Conservation (phyloP, 2,329 filamentous ascomycete species). For the Mollisiaceae sp. region DNA sequence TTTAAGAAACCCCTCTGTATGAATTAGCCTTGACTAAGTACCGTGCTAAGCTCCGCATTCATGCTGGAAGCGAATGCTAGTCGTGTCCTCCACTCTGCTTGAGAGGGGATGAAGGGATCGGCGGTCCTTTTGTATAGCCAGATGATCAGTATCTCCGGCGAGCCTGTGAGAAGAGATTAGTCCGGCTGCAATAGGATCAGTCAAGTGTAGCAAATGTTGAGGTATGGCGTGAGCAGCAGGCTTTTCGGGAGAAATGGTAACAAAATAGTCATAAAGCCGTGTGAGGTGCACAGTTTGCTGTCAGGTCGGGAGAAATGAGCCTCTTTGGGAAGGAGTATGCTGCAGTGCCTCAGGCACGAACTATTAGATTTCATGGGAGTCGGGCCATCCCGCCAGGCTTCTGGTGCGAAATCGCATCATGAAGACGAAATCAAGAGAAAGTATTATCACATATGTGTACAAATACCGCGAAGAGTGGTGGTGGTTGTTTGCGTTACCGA, state of each 20-base stretch:
- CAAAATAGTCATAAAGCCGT: neutral
- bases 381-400: neutral
- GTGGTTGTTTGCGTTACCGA: neutral
- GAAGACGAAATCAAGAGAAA: constrained; percentile 1
- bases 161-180: constrained; percentile 18
- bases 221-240: constrained; percentile 11
- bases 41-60: constrained; percentile 4
- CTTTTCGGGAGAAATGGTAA: constrained; percentile 5
- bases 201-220: constrained; percentile 16
- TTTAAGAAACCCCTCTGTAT: neutral
- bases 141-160: neutral
- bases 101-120: constrained; percentile 5
- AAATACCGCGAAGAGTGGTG: neutral
- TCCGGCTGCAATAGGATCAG: constrained; percentile 15
- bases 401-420: neutral
- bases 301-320: neutral
- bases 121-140: neutral
- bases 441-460: neutral
- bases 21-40: constrained; percentile 6
- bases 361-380: neutral
- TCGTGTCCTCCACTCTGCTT: neutral
- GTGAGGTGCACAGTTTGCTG: neutral
- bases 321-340: constrained; percentile 2
- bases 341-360: neutral
- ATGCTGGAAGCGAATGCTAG: constrained; percentile 7